phyloP scores from a whole-genome alignment of 2,329 filamentous ascomycete species.

The Claviceps lovelessii region DNA sequence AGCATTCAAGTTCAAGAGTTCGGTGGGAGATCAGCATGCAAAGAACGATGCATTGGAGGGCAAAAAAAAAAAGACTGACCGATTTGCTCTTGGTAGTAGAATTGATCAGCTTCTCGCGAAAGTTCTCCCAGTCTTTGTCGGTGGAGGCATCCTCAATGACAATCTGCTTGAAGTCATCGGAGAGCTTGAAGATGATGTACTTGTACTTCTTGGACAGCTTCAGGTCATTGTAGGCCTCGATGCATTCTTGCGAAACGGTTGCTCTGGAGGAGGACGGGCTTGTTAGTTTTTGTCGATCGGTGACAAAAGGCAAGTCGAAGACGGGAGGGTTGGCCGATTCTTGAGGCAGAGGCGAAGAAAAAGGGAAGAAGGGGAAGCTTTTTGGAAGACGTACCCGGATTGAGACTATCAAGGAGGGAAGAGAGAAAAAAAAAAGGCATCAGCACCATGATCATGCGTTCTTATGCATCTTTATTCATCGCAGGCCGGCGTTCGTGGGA shows the following conservation, averaged over 20 bases:
- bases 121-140: slow-evolving; percentile 53
- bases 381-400: slow-evolving; percentile 43
- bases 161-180: slow-evolving; percentile 69
- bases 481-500: not conserved
- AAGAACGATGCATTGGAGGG: not conserved
- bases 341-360: not conserved
- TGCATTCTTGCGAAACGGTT: slow-evolving; percentile 57
- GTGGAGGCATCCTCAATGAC: slow-evolving; percentile 60
- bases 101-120: slow-evolving; percentile 62
- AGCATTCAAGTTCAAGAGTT: not conserved
- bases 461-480: not conserved
- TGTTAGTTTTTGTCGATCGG: slow-evolving; percentile 8
- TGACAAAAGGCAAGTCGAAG: not conserved
- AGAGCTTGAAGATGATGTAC: slow-evolving; percentile 81
- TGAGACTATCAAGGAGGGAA: slow-evolving; percentile 36
- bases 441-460: not conserved
- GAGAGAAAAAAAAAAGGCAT: not conserved
- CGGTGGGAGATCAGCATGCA: not conserved
- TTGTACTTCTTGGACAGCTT: slow-evolving; percentile 72
- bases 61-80: slow-evolving; percentile 30
- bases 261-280: slow-evolving; percentile 37
- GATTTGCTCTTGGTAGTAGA: slow-evolving; percentile 58
- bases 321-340: not conserved
- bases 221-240: slow-evolving; percentile 60
- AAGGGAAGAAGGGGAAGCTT: not conserved